A percentile compares a stretch with the other conserved stretches of the same genome.
phyloP scores from a whole-genome alignment of 2,329 filamentous ascomycete species.

The Xylogone sp. region DNA sequence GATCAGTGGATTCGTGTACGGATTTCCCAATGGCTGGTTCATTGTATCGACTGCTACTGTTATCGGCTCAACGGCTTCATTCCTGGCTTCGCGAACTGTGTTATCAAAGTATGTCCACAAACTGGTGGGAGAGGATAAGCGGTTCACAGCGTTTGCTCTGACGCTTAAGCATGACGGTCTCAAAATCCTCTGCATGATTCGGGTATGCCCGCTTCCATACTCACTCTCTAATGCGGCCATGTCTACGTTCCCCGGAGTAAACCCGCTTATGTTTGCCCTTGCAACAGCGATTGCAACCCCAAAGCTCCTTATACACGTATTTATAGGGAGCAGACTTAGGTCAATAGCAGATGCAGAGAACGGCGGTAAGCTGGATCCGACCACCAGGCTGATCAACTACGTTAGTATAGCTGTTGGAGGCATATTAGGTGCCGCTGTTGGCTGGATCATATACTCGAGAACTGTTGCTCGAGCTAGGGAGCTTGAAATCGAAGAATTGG shows the following conservation, averaged over 20 bases:
- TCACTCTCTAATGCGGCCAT: conserved; percentile 92
- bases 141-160: conserved; percentile 84
- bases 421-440: conserved; percentile 69
- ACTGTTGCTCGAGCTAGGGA: conserved; percentile 61
- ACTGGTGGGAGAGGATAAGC: conserved; percentile 75
- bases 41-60: conserved; percentile 75
- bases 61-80: conserved; percentile 72
- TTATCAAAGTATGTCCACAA: conserved; percentile 75
- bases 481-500: conserved; percentile 36
- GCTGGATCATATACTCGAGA: conserved; percentile 77
- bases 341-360: conserved; percentile 66
- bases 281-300: conserved; percentile 80
- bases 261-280: conserved; percentile 68
- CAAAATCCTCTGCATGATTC: conserved; percentile 84
- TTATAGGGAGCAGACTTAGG: conserved; percentile 82
- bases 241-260: conserved; percentile 86
- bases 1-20: conserved; percentile 67
- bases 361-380: conserved; percentile 75
- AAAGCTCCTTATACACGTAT: conserved; percentile 87
- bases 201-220: conserved; percentile 89
- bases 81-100: conserved; percentile 75
- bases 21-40: conserved; percentile 66
- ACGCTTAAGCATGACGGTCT: conserved; percentile 89
- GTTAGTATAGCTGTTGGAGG: conserved; percentile 71
- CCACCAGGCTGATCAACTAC: conserved; percentile 80